Evolutionary conservation across 225 moss, liverwort and hornwort species (phyloP).

Genomic region (Physcomitrium patens): DNA sequence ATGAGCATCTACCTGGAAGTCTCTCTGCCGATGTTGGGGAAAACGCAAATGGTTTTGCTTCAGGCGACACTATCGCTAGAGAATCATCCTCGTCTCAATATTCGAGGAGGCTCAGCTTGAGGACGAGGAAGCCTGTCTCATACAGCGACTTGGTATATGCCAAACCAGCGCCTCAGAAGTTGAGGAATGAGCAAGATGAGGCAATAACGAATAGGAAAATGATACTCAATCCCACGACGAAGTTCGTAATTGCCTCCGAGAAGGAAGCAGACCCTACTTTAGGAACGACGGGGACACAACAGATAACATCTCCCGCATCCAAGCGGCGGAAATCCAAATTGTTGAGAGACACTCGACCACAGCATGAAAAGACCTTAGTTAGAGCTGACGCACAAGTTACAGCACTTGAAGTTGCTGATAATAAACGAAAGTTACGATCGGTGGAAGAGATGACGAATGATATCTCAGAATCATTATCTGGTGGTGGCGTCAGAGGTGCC

Average conservation of each 20-base stretch:
- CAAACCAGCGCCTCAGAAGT: constrained; percentile 30
- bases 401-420: constrained; percentile 25
- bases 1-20: constrained; percentile 14
- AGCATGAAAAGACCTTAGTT: constrained; percentile 16
- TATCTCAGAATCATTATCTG: constrained; percentile 26
- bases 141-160: constrained; percentile 38
- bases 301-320: constrained; percentile 23
- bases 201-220: constrained; percentile 30
- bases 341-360: constrained; percentile 32
- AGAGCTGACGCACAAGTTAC: neutral
- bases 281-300: constrained; percentile 21
- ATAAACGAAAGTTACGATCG: constrained; percentile 32
- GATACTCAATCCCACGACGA: constrained; percentile 13
- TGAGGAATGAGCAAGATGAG: constrained; percentile 32
- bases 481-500: constrained; percentile 22
- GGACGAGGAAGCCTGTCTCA: constrained; percentile 44
- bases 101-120: constrained; percentile 36
- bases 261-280: constrained; percentile 19
- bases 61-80: constrained; percentile 16
- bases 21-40: constrained; percentile 27
- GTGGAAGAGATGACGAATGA: constrained; percentile 18
- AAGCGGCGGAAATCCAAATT: constrained; percentile 36
- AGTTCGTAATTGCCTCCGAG: constrained; percentile 14
- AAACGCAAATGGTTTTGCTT: constrained; percentile 21
- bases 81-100: constrained; percentile 25